Conservation (phyloP, 2,329 filamentous ascomycete genomes). For the Ophiostoma tasmaniense region DNA sequence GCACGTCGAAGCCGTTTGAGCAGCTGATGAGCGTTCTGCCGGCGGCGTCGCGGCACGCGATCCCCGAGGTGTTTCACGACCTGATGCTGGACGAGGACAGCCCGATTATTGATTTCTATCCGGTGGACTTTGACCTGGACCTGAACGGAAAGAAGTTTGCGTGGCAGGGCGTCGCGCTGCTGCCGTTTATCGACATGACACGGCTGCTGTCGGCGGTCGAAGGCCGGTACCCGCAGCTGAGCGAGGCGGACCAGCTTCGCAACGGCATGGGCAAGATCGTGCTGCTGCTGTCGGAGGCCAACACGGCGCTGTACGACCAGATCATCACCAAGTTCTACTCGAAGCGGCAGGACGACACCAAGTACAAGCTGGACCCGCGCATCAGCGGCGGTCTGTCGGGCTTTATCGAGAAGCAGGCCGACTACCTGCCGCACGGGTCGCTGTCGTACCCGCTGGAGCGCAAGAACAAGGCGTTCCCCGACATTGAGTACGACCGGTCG, state of each 20-base stretch:
- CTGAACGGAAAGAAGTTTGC: slow-evolving; percentile 97
- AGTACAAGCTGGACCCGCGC: slow-evolving; percentile 65
- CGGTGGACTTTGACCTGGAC: slow-evolving; percentile 85
- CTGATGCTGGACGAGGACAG: slow-evolving; percentile 85
- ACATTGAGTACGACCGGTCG: slow-evolving; percentile 76
- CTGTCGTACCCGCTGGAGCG: slow-evolving; percentile 70
- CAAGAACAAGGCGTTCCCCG: slow-evolving; percentile 59
- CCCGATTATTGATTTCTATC: slow-evolving; percentile 95
- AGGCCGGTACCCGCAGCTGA: slow-evolving; percentile 71
- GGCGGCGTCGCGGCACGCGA: slow-evolving; percentile 82
- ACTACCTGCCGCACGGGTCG: slow-evolving; percentile 75
- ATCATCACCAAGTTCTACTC: slow-evolving; percentile 82
- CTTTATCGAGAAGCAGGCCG: slow-evolving; percentile 69
- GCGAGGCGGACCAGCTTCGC: slow-evolving; percentile 64
- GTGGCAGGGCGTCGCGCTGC: slow-evolving; percentile 89
- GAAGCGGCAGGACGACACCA: slow-evolving; percentile 64
- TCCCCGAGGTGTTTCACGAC: slow-evolving; percentile 79
- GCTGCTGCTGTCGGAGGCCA: slow-evolving; percentile 73
- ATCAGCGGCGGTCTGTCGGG: slow-evolving; percentile 73
- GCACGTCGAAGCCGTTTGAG: slow-evolving; percentile 84
- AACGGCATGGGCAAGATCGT: slow-evolving; percentile 76
- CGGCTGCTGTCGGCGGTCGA: slow-evolving; percentile 74
- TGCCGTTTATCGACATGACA: slow-evolving; percentile 94
- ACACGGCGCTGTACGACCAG: slow-evolving; percentile 73
- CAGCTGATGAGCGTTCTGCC: slow-evolving; percentile 97